Percentiles rank a stretch among this genome's conserved stretches.
Conservation (phyloP, 169 alveolate genomes). For the Eimeria maxima region DNA sequence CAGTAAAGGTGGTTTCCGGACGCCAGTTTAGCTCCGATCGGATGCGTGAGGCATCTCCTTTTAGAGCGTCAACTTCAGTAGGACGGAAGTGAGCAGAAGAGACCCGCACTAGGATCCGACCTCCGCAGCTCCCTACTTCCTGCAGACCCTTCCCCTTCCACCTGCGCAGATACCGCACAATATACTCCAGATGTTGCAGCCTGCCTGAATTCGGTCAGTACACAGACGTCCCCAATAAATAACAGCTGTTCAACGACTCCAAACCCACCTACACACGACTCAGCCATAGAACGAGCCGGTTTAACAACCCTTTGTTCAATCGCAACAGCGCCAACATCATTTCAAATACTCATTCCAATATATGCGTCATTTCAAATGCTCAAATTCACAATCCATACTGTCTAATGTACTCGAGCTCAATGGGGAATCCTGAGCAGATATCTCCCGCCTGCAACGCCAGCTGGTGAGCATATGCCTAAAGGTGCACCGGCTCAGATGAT, state of each 20-base stretch:
- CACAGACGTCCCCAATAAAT: neutral
- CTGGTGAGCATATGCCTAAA: neutral
- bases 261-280: neutral
- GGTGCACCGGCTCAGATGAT: neutral
- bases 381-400: neutral
- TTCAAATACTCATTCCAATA: neutral
- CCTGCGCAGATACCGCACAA: constrained; percentile 41
- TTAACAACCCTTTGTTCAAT: neutral
- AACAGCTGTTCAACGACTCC: neutral
- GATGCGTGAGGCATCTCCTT: constrained; percentile 89
- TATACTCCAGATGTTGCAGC: neutral
- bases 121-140: constrained; percentile 84
- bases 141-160: constrained; percentile 86
- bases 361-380: neutral
- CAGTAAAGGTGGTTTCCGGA: constrained; percentile 74
- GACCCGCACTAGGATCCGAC: constrained; percentile 47
- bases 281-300: neutral
- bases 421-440: neutral
- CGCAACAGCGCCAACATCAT: neutral
- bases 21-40: constrained; percentile 85
- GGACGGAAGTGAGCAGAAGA: constrained; percentile 86
- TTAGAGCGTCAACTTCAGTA: constrained; percentile 86
- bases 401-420: neutral
- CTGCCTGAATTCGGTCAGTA: neutral
- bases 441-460: neutral